A percentile compares a stretch with the other conserved stretches of the same genome.
Evolutionary conservation across 2,329 filamentous ascomycete genomes (phyloP).

Genomic region (Geosmithia putterillii): DNA sequence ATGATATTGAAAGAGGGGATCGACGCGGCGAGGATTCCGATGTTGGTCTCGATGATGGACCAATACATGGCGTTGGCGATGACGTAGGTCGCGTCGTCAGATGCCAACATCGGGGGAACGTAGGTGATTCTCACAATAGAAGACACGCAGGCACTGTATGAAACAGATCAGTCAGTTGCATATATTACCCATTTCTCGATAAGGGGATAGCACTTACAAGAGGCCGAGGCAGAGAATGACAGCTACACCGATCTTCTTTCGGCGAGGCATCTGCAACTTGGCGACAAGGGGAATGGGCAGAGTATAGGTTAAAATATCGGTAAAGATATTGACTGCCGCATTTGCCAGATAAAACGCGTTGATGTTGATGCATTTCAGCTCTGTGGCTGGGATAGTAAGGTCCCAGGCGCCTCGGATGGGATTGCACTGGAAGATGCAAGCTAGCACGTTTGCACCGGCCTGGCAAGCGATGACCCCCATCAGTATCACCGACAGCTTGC

Average conservation of each 20-base stretch:
- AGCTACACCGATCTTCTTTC: conserved; percentile 28
- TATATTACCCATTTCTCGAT: background rate
- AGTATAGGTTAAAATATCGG: conserved; percentile 29
- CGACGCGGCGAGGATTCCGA: conserved; percentile 21
- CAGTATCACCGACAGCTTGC: conserved; percentile 22
- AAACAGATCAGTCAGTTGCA: background rate
- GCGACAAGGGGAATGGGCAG: conserved; percentile 29
- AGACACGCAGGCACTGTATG: conserved; percentile 26
- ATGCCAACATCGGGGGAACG: conserved; percentile 26
- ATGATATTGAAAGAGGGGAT: conserved; percentile 17
- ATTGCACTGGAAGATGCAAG: conserved; percentile 28
- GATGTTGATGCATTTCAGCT: conserved; percentile 25
- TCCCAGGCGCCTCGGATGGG: conserved; percentile 26
- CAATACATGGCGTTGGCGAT: conserved; percentile 27
- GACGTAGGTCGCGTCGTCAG: conserved; percentile 18
- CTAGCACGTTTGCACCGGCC: conserved; percentile 25
- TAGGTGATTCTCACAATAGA: conserved; percentile 32
- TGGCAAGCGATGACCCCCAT: conserved; percentile 24
- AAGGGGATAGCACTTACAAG: conserved; percentile 13
- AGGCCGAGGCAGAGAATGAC: conserved; percentile 30
- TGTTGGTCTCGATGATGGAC: conserved; percentile 20
- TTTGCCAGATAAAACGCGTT: conserved; percentile 34
- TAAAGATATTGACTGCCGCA: conserved; percentile 31
- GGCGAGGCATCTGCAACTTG: conserved; percentile 26
- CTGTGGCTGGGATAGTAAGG: conserved; percentile 10